Evolutionary conservation across 805 yeast genomes (phyloP), one percentile per base, ranked within the genome.

Genomic region (Grigorovia jiainica): DNA sequence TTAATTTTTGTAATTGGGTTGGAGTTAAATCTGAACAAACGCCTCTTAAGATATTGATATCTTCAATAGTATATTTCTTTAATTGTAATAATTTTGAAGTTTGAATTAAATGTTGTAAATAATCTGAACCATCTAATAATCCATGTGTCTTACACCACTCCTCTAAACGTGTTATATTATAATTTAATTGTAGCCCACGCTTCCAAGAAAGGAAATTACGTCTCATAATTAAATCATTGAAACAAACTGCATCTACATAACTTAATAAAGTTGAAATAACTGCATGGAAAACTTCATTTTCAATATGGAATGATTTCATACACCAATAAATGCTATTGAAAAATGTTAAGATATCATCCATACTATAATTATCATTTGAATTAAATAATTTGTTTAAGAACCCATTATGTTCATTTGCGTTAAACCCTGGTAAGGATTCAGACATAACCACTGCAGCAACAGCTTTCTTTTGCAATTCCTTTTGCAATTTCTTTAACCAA

Each of bases 81-180:
- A 92, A 75, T 66, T 92, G 99, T 57, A 92, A 69, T 46, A 92
- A 71, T 67, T 92, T 92, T 32, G 96, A 89, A 17, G 95, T 90
- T 66, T 92, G 97, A 51, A 87, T 73, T 57, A 92, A 71, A 58
- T 89, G 97, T 47, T 81, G 80, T 59, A 92, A 73, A 57, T 87
- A 79, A 31, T 79, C 77, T 4, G 90, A 76, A 2, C 94, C 95
- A 59, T 89, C 95, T 39, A 83, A 82, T 47, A 92, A 77, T 40
- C 83, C 89, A 61, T 90, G 96, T 7, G 87, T 78, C 67, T 87
- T 90, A 65, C 97, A 90, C 98, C 98, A 92, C 67, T 92, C 99
- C 63, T 87, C 97, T 54, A 92, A 73, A 56, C 97, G 77, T 3
- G 98, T 92, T 42, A 89, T 94, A 63, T 92, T 92, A 67, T 92